Evolutionary conservation across 2,329 filamentous ascomycete genomes (phyloP).

Genomic region (Fusarium irregulare): DNA sequence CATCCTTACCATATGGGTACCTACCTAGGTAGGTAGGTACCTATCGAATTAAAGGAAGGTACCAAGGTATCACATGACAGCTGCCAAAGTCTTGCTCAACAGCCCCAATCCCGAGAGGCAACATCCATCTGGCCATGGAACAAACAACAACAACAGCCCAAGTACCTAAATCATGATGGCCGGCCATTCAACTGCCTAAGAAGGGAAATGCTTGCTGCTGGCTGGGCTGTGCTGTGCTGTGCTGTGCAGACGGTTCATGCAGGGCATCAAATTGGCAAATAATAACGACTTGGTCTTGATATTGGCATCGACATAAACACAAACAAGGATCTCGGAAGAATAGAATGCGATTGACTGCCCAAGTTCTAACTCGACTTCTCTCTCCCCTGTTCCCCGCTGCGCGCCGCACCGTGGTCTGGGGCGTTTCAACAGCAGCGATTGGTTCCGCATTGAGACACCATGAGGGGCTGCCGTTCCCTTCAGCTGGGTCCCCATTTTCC

Average conservation of each 20-base stretch:
- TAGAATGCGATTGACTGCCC: conserved; percentile 26
- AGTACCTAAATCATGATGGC: background rate
- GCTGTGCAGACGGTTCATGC: background rate
- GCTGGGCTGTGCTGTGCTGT: background rate
- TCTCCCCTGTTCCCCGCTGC: conserved; percentile 17
- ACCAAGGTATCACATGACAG: conserved; percentile 20
- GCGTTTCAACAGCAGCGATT: conserved; percentile 37
- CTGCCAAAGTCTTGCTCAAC: conserved; percentile 5
- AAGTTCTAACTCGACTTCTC: background rate
- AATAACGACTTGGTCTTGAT: background rate
- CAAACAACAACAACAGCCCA: background rate
- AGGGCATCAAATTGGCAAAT: background rate
- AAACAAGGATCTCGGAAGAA: conserved; percentile 28
- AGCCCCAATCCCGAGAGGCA: background rate
- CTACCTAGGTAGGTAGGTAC: no score
- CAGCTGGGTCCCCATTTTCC: conserved; percentile 40
- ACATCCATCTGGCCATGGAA: background rate
- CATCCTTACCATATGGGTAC: background rate
- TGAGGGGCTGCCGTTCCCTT: conserved; percentile 38
- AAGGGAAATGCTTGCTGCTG: conserved; percentile 15
- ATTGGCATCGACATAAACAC: conserved; percentile 1
- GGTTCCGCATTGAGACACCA: conserved; percentile 36
- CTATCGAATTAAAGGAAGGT: background rate
- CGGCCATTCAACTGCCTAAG: background rate
- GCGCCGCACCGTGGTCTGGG: conserved; percentile 30